Evolutionary conservation across 441 rosid species (phyloP), one percentile per base, ranked within the genome.

Genomic region (Gossypium laxum): DNA sequence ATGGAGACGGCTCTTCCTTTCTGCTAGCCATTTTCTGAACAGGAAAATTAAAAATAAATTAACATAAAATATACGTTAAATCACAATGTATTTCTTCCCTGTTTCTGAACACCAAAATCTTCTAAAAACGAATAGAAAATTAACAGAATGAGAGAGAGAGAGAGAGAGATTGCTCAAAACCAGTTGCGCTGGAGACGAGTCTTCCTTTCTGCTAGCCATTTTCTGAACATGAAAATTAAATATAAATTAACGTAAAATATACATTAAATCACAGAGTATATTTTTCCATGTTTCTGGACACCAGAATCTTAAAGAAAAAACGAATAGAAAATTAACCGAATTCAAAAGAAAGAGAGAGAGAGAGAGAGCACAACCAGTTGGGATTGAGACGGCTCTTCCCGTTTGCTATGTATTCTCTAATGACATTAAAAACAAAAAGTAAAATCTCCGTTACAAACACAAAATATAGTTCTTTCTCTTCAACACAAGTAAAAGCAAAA

Each of bases 1-100:
- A 82, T 83, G 67, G 85, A 67, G 79, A 56, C 48, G 78, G 69
- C 50, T 83, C 91, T 30, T 67, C 79, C 69, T 80, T 84, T 52
- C 70, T 75, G 30, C 56, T 80, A 17, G 79, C 58, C 82, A 78
- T 82, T 67, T 67, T 67, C 71, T 67, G 56, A 67, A 15, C 10
- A 67, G 18, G 10, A 65, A 22, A 45, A 28, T 57, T 10, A 11
- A 26, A 22, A 22, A 22, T n/a, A 26, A 58, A 58, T n/a, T 56
- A 12, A 24, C 14, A 3, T 22, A 30, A 15, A 51, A 67, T 67
- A 7, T 10, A 12, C 10, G 26, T 28, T 50, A 28, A 67, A 50
- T 26, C 15, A 45, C 34, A 47, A 3, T 15, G 45, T 28, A 38
- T 21, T 17, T 66, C 26, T 17, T 66, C 8, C 12, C 18, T 2